phyloP scores from a whole-genome alignment of 495 filamentous ascomycete genomes.

The Lasiosphaeria miniovina region DNA sequence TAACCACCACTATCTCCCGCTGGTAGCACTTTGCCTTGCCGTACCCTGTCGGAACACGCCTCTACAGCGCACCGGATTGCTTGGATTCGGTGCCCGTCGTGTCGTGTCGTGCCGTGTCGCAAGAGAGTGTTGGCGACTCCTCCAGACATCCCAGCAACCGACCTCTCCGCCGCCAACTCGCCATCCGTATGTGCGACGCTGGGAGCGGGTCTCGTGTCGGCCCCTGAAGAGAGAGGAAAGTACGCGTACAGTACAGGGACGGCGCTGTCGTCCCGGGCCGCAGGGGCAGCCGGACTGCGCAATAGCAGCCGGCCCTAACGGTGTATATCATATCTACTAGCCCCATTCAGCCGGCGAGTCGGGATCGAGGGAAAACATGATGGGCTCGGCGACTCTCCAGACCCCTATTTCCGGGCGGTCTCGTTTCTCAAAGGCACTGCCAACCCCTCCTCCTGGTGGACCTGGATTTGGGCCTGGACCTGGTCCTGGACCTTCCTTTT shows the following conservation, averaged over 20 bases:
- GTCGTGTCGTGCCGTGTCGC: neutral
- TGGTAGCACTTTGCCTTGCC: neutral
- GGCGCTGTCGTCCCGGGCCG: neutral
- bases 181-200: constrained; percentile 25
- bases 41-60: neutral
- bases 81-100: neutral
- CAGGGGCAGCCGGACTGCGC: constrained; percentile 6
- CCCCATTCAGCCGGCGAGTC: constrained; percentile 26
- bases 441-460: constrained; percentile 28
- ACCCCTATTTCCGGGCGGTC: constrained; percentile 32
- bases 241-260: neutral
- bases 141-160: constrained; percentile 1
- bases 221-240: constrained; percentile 13
- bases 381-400: constrained; percentile 27
- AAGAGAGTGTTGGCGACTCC: neutral
- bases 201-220: constrained; percentile 22
- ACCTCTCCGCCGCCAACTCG: constrained; percentile 3
- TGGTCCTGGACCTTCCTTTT: constrained; percentile 1
- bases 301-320: constrained; percentile 7
- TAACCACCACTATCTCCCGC: neutral
- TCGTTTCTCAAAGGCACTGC: constrained; percentile 37
- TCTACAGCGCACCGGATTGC: neutral
- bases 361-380: constrained; percentile 17
- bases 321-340: constrained; percentile 10
- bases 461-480: neutral